Percentiles rank a stretch among this genome's conserved stretches.
phyloP scores from a whole-genome alignment of 2,329 filamentous ascomycete genomes.

The Penicillium brevicompactum region DNA sequence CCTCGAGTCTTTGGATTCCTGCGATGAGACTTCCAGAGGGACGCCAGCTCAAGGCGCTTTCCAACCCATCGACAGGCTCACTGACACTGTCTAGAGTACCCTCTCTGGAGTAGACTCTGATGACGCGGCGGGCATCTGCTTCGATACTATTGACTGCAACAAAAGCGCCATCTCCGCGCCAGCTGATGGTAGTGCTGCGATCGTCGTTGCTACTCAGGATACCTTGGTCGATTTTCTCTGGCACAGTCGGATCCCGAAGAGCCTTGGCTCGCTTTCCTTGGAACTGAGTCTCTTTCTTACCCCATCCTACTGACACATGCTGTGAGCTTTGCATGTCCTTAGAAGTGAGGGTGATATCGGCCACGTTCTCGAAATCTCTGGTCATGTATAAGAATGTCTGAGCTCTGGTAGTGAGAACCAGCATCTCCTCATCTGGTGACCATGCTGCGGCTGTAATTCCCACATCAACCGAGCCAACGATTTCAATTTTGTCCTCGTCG shows the following conservation, averaged over 20 bases:
- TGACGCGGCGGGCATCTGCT: slow-evolving; percentile 68
- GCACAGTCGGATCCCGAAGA: slow-evolving; percentile 89
- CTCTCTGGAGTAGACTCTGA: slow-evolving; percentile 88
- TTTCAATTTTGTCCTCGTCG: slow-evolving; percentile 82
- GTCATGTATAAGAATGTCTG: slow-evolving; percentile 90
- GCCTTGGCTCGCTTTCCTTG: slow-evolving; percentile 86
- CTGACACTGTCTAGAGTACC: slow-evolving; percentile 89
- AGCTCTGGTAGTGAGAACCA: slow-evolving; percentile 78
- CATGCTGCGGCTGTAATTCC: slow-evolving; percentile 87
- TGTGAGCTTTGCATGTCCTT: slow-evolving; percentile 86
- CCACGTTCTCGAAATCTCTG: slow-evolving; percentile 80
- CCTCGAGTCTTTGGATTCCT: slow-evolving; percentile 72
- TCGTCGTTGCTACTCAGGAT: slow-evolving; percentile 74
- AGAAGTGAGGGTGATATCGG: slow-evolving; percentile 69
- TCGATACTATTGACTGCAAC: slow-evolving; percentile 84
- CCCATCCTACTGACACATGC: slow-evolving; percentile 97
- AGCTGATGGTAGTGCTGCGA: slow-evolving; percentile 72
- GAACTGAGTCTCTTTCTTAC: slow-evolving; percentile 97
- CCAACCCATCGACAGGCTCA: slow-evolving; percentile 91
- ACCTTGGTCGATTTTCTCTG: slow-evolving; percentile 87
- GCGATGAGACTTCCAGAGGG: slow-evolving; percentile 89
- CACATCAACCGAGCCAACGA: slow-evolving; percentile 89
- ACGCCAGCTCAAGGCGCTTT: slow-evolving; percentile 84
- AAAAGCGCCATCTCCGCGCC: slow-evolving; percentile 92
- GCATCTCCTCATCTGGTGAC: slow-evolving; percentile 92